Evolutionary conservation across 1,284 basidiomycete species (phyloP).

Genomic region (Hymenochaete sp.): DNA sequence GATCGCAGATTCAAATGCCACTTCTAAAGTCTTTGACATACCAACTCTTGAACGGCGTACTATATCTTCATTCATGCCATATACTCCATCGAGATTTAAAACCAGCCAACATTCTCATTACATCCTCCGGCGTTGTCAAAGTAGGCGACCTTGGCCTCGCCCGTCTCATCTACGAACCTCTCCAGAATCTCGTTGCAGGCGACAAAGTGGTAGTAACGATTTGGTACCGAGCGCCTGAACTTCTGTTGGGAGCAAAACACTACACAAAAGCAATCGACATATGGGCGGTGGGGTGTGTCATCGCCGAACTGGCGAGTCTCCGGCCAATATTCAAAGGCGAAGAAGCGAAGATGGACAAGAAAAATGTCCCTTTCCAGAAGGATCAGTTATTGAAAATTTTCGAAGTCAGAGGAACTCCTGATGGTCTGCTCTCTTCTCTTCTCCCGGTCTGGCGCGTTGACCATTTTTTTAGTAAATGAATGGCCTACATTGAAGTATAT

Average conservation of each 20-base stretch:
- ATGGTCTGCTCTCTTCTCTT: slow-evolving; percentile 38
- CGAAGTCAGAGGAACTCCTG: slow-evolving; percentile 87
- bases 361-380: slow-evolving; percentile 88
- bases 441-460: not conserved
- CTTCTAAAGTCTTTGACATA: slow-evolving; percentile 91
- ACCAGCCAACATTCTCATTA: slow-evolving; percentile 97
- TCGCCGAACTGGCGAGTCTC: slow-evolving; percentile 89
- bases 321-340: slow-evolving; percentile 99
- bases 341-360: slow-evolving; percentile 94
- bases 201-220: slow-evolving; percentile 99
- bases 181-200: slow-evolving; percentile 79
- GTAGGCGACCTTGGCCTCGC: slow-evolving; percentile 97
- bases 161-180: slow-evolving; percentile 75
- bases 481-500: slow-evolving; percentile 87
- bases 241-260: slow-evolving; percentile 90
- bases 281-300: slow-evolving; percentile 96
- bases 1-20: slow-evolving; percentile 61
- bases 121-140: slow-evolving; percentile 83
- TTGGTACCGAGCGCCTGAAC: slow-evolving; percentile 96
- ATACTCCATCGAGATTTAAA: slow-evolving; percentile 97
- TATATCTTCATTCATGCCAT: slow-evolving; percentile 92
- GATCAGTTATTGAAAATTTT: slow-evolving; percentile 95
- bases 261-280: slow-evolving; percentile 94
- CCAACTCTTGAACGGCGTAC: slow-evolving; percentile 92
- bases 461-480: slow-evolving; percentile 27